Conservation (phyloP, 2,329 filamentous ascomycete species). For the Aspergillus vadensis region DNA sequence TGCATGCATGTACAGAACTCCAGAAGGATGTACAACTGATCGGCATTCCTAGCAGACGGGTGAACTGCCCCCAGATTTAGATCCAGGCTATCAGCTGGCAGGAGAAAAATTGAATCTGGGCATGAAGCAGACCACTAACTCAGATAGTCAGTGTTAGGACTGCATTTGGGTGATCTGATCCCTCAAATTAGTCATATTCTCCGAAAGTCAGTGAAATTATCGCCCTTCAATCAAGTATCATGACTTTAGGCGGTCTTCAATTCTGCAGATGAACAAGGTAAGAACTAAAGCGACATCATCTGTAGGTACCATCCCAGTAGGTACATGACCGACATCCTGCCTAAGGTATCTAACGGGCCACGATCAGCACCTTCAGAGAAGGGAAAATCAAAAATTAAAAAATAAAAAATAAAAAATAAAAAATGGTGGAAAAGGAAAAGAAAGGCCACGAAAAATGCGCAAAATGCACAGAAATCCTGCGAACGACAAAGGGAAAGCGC, state of each 20-base stretch:
- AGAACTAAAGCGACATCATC: not conserved
- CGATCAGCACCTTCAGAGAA: no score
- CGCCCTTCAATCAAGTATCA: not conserved
- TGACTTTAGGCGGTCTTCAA: not conserved
- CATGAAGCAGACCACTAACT: no score
- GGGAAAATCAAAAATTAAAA: no score
- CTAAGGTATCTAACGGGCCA: no score
- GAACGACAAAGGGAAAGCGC: not conserved
- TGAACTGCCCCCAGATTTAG: conserved; percentile 7
- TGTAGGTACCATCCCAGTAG: not conserved
- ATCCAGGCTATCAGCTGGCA: not conserved
- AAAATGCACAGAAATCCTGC: not conserved
- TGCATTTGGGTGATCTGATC: no score
- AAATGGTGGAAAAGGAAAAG: no score
- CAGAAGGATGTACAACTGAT: conserved; percentile 7
- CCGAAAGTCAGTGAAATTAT: no score
- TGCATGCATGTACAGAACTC: conserved; percentile 8
- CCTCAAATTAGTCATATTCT: no score
- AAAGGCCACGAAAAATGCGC: not conserved
- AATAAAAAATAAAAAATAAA: no score
- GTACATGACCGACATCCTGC: no score
- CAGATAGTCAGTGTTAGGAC: no score
- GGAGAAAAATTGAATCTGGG: not conserved
- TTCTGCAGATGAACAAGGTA: not conserved
- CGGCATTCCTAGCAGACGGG: conserved; percentile 4